Base-by-base conservation (phyloP, 148 eudicot species). In the Vaccinium corymbosum region DNA sequence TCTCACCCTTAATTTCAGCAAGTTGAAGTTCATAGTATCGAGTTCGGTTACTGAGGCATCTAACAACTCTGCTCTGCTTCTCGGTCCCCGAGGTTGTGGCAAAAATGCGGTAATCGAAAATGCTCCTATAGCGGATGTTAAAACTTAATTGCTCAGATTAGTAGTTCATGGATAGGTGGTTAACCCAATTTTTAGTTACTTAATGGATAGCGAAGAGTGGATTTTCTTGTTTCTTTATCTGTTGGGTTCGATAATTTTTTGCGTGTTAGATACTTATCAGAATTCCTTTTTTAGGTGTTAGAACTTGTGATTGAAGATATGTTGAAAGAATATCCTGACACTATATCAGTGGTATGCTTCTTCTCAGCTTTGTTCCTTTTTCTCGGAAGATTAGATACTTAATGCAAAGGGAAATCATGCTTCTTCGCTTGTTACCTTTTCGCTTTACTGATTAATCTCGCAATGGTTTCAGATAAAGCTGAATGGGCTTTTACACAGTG, bases 31-130 rank as follows among this genome's bases (percentile, higher is more conserved):
- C 81, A 90, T 93, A 56, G 68, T 96, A 83, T 88, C 97, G 42
- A 91, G 94, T 56, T 96, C 97, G 32, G 86, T 94, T 22, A 90
- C 94, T 20, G 99, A 96, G 89, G 94, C 93, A 22, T 92, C 95
- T 84, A 96, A 96, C 85, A 96, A 96, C 85, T 96, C 99, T 6
- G 92, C 90, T 38, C 85, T 96, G 90, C 95, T 96, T 74, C 95
- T 96, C 20, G 99, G 99, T 38, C 98, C 99, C 22, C 98, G 98
- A 50, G 99, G 98, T 15, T 96, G 97, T 56, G 95, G 98, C 50
- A 93, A 96, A 90, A 80, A 80, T 57, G 92, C 93, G 85, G 99
- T 96, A 80, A 16, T n/a, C 35, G 13, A 6, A 10, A 19, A 48
- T 42, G 46, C 46, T 4, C 46, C 46, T 42, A 42, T 42, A 42